These are phyloP conservation scores for Carex littledalei DNA, from an alignment of 176 grass and related monocot species.

Conservation along the genomic window DNA sequence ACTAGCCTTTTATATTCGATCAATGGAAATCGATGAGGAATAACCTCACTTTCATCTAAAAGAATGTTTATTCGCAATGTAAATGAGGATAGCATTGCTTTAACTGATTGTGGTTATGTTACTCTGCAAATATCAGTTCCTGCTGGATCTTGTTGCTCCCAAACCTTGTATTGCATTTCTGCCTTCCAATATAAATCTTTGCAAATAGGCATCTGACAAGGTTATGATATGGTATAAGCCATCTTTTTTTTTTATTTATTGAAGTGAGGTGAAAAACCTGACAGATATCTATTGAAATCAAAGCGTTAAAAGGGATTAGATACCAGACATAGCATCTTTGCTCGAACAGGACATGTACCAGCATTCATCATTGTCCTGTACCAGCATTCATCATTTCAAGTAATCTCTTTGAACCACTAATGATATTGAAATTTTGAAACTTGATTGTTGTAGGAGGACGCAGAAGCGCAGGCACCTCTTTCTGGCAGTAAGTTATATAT, in stretches of 20 bases:
- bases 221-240: neutral
- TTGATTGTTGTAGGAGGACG: conserved; percentile 37
- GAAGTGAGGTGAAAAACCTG: no score
- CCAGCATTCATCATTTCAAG: neutral
- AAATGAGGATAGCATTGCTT: no score
- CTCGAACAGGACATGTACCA: neutral
- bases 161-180: neutral
- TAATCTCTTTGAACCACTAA: neutral
- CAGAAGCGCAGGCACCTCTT: conserved; percentile 56
- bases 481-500: conserved; percentile 44
- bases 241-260: no score
- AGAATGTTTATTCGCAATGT: no score
- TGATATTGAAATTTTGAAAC: neutral
- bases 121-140: neutral
- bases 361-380: neutral
- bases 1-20: no score
- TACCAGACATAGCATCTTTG: neutral
- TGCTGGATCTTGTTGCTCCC: neutral
- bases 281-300: no score
- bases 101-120: neutral
- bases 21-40: no score
- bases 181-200: neutral
- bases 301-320: no score
- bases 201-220: neutral
- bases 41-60: no score